Conservation (phyloP, 768 basidiomycete genomes). For the Calocybe gangraenosa region DNA sequence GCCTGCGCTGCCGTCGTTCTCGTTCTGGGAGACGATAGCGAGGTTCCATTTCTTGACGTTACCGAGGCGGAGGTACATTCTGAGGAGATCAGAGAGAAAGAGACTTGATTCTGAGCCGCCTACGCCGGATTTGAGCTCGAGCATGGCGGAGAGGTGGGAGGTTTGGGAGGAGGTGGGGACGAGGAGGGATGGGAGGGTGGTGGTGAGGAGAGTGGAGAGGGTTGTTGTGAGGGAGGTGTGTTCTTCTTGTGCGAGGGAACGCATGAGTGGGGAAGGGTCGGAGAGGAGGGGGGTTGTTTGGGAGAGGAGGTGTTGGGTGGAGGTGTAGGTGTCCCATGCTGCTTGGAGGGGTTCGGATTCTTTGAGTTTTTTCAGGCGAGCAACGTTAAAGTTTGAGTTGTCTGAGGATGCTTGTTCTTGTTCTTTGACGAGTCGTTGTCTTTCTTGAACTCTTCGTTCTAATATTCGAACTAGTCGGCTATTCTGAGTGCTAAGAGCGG, state of each 20-base stretch:
- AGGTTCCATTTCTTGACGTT: conserved; percentile 59
- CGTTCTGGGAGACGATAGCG: conserved; percentile 53
- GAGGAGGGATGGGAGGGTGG: conserved; percentile 66
- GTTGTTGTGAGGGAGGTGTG: conserved; percentile 38
- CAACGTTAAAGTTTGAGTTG: conserved; percentile 54
- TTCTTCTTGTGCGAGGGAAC: conserved; percentile 69
- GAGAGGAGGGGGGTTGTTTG: conserved; percentile 58
- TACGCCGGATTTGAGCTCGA: conserved; percentile 91
- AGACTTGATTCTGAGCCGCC: conserved; percentile 87
- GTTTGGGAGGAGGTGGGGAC: conserved; percentile 65
- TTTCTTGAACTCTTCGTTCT: conserved; percentile 47
- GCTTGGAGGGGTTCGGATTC: conserved; percentile 63
- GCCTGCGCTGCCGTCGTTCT: conserved; percentile 29
- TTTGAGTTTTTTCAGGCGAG: conserved; percentile 55
- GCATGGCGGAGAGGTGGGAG: conserved; percentile 62
- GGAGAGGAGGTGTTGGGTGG: conserved; percentile 55
- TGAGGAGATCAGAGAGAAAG: conserved; percentile 71
- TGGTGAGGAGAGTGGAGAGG: conserved; percentile 30
- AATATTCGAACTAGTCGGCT: conserved; percentile 48
- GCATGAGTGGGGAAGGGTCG: conserved; percentile 77
- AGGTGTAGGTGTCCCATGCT: conserved; percentile 65
- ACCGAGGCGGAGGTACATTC: conserved; percentile 76
- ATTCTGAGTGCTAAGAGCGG: too few relatives aligned
- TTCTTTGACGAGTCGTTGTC: conserved; percentile 40
- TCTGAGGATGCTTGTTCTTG: conserved; percentile 22